These are phyloP conservation scores for Epichloe amarillans DNA, from an alignment of 2,329 filamentous ascomycete species.

Conservation along the genomic window DNA sequence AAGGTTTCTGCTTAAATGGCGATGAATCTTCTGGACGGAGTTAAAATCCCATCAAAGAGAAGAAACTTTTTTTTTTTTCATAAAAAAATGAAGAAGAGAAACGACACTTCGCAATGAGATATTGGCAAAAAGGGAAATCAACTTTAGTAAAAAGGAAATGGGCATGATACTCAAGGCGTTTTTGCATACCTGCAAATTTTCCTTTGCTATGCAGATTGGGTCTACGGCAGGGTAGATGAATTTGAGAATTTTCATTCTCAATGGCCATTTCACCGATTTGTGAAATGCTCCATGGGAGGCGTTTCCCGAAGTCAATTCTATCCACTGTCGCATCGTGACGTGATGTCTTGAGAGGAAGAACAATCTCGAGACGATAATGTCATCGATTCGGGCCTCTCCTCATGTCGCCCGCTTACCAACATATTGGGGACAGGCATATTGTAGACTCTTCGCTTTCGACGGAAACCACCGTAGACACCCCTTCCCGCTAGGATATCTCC, in stretches of 20 bases:
- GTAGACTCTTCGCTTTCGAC: conserved; percentile 8
- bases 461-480: not conserved
- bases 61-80: not conserved
- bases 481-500: conserved; percentile 74
- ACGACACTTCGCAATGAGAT: conserved; percentile 11
- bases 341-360: not conserved
- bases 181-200: conserved; percentile 10
- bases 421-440: not conserved
- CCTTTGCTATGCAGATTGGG: conserved; percentile 12
- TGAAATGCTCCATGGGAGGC: conserved; percentile 69
- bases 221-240: conserved; percentile 28
- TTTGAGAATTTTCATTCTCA: conserved; percentile 39
- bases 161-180: conserved; percentile 23
- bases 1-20: conserved; percentile 44
- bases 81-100: conserved; percentile 8
- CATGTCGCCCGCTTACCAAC: not conserved
- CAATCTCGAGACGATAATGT: not conserved
- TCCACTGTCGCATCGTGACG: conserved; percentile 2
- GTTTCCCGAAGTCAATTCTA: conserved; percentile 48
- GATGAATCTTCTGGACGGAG: not conserved
- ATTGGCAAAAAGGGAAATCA: conserved; percentile 10
- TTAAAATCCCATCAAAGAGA: not conserved
- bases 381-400: not conserved
- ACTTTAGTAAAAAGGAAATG: conserved; percentile 6
- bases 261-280: conserved; percentile 60